Conservation (phyloP, 176 grass and related monocot species). For the Luzula sylvatica region DNA sequence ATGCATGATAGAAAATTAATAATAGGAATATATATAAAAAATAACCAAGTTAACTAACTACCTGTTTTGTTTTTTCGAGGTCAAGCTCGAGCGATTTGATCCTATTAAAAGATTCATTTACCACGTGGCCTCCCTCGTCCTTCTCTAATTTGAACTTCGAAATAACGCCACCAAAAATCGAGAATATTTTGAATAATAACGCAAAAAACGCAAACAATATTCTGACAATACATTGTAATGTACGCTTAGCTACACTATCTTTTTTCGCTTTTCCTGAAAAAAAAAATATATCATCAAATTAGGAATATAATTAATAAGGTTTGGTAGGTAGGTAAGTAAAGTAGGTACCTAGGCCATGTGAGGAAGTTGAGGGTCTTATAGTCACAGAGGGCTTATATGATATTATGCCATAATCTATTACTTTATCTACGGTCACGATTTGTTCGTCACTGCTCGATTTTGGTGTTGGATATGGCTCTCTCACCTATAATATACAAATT, state of each 20-base stretch:
- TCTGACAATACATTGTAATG: slow-evolving; percentile 52
- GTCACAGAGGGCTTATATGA: slow-evolving; percentile 28
- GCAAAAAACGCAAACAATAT: slow-evolving; percentile 38
- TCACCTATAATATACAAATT: slow-evolving; percentile 26
- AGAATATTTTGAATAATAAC: slow-evolving; percentile 62
- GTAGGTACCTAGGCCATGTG: slow-evolving; percentile 23
- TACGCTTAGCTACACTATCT: slow-evolving; percentile 21
- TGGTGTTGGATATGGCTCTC: slow-evolving; percentile 47
- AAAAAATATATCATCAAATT: neutral
- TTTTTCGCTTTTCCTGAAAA: neutral
- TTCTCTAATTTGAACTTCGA: slow-evolving; percentile 60
- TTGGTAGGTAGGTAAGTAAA: slow-evolving; percentile 8
- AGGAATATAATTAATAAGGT: neutral
- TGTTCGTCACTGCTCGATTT: slow-evolving; percentile 32
- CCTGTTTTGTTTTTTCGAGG: slow-evolving; percentile 93
- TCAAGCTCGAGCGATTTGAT: slow-evolving; percentile 94
- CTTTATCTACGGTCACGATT: slow-evolving; percentile 27
- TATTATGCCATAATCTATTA: slow-evolving; percentile 42
- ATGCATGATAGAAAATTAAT: neutral
- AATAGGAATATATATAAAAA: neutral
- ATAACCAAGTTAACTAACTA: slow-evolving; percentile 23
- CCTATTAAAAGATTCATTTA: slow-evolving; percentile 87
- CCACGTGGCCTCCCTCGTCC: slow-evolving; percentile 42
- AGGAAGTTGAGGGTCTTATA: slow-evolving; percentile 30
- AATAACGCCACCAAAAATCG: slow-evolving; percentile 41